These are phyloP conservation scores for Esteya vermicola DNA, from an alignment of 2,329 filamentous ascomycete species.

Conservation along the genomic window DNA sequence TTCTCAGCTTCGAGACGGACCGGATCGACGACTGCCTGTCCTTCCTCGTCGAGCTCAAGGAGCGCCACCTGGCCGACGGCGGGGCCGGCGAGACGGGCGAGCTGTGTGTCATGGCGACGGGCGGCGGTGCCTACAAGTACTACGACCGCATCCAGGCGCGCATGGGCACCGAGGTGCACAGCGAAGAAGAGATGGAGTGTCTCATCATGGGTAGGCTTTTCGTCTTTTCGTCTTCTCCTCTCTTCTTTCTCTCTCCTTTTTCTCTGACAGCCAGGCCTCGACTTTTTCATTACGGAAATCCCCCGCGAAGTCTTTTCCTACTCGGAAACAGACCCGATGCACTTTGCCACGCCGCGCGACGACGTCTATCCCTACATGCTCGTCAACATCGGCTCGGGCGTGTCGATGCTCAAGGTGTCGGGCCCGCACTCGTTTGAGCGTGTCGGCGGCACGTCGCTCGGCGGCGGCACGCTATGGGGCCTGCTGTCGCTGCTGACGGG, in stretches of 20 bases:
- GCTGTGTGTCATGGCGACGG: constrained; percentile 87
- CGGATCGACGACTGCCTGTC: constrained; percentile 85
- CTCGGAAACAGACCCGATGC: constrained; percentile 79
- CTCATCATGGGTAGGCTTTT: constrained; percentile 67
- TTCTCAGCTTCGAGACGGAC: constrained; percentile 92
- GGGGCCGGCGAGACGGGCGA: constrained; percentile 51
- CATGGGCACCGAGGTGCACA: constrained; percentile 72
- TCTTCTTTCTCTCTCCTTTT: background rate
- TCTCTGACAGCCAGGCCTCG: constrained; percentile 50
- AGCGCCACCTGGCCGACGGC: constrained; percentile 65
- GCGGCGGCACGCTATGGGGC: constrained; percentile 96
- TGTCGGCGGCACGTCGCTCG: constrained; percentile 87
- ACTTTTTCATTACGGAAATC: constrained; percentile 98
- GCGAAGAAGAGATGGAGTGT: constrained; percentile 98
- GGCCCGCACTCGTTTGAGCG: constrained; percentile 76
- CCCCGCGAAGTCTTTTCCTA: constrained; percentile 96
- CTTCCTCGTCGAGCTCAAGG: constrained; percentile 75
- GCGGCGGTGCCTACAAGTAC: constrained; percentile 91
- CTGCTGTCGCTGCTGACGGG: constrained; percentile 82
- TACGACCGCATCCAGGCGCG: constrained; percentile 80
- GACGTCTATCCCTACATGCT: constrained; percentile 88
- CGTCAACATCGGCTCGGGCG: constrained; percentile 95
- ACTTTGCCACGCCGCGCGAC: constrained; percentile 54
- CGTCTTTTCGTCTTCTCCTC: background rate
- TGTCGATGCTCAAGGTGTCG: constrained; percentile 93